Percentiles rank a stretch among this genome's conserved stretches.
phyloP scores from a whole-genome alignment of 1,139 yeast genomes.

The Magnusiomyces tetraspermus region DNA sequence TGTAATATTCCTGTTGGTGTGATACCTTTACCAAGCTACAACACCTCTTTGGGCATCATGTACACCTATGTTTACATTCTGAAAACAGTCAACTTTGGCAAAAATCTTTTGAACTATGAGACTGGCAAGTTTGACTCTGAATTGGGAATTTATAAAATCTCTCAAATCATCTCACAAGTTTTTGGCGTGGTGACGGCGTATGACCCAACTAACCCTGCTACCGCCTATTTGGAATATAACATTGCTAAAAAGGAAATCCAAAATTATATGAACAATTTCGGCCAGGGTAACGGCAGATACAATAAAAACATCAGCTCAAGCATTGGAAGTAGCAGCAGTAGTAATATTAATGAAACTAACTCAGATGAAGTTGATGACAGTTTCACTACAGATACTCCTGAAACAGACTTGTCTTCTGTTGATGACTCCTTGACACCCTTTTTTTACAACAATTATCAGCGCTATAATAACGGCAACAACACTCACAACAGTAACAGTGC shows the following conservation, averaged over 20 bases:
- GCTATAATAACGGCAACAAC: not conserved
- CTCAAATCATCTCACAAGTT: not conserved
- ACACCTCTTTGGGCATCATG: not conserved
- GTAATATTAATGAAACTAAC: not conserved
- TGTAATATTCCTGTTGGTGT: not conserved
- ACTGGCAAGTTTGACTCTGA: not conserved
- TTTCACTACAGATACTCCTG: not conserved
- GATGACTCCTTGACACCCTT: not conserved
- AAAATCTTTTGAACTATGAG: not conserved
- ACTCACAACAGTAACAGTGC: not conserved
- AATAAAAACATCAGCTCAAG: not conserved
- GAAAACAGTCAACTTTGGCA: not conserved
- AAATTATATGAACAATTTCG: not conserved
- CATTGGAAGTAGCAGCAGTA: not conserved
- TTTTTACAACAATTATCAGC: not conserved
- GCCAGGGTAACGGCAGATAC: not conserved
- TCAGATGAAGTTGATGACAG: not conserved
- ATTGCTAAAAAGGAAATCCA: not conserved
- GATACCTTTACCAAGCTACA: not conserved
- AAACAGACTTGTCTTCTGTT: not conserved
- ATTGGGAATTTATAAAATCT: not conserved
- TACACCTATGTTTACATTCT: not conserved
- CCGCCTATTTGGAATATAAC: slow-evolving; percentile 1
- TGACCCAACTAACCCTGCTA: not conserved
- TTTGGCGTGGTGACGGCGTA: not conserved